Percentiles rank a stretch among this genome's conserved stretches.
Conservation (phyloP, 805 yeast genomes). For the Yamadazyma laniorum region DNA sequence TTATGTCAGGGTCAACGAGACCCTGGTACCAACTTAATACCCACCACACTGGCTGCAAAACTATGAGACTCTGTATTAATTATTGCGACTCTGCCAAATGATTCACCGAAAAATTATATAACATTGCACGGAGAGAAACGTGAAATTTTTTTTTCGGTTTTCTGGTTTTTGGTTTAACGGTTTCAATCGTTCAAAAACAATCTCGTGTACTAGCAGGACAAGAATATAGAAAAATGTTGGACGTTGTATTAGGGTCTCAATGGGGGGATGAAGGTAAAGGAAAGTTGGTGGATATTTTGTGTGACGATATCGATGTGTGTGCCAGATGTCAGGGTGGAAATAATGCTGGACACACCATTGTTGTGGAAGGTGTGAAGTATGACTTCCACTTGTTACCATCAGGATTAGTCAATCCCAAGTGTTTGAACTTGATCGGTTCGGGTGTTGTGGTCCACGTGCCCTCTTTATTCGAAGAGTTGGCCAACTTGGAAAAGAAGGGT, state of each 20-base stretch:
- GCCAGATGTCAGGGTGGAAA: conserved; percentile 99
- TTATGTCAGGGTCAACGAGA: too few relatives aligned
- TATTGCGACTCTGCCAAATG: background rate
- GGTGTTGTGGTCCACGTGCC: conserved; percentile 97
- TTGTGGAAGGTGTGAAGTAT: conserved; percentile 81
- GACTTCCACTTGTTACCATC: conserved; percentile 99
- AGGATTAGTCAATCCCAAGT: conserved; percentile 92
- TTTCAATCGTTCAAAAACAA: conserved; percentile 8
- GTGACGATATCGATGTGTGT: conserved; percentile 94
- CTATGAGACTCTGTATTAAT: background rate
- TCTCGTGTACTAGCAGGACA: too few relatives aligned
- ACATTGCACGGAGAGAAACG: background rate
- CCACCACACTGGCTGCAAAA: background rate
- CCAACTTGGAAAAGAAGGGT: conserved; percentile 78
- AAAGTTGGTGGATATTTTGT: conserved; percentile 89
- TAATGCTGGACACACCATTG: conserved; percentile 99
- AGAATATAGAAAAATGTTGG: conserved; percentile 51
- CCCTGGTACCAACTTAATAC: too few relatives aligned
- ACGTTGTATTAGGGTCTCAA: conserved; percentile 96
- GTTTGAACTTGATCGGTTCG: conserved; percentile 86
- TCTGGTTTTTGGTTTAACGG: conserved; percentile 8
- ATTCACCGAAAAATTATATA: background rate
- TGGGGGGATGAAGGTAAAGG: conserved; percentile 99
- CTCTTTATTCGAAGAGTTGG: conserved; percentile 84
- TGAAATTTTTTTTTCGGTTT: background rate